phyloP scores from a whole-genome alignment of 1,139 yeast genomes.

The Yamadazyma siamensis region DNA sequence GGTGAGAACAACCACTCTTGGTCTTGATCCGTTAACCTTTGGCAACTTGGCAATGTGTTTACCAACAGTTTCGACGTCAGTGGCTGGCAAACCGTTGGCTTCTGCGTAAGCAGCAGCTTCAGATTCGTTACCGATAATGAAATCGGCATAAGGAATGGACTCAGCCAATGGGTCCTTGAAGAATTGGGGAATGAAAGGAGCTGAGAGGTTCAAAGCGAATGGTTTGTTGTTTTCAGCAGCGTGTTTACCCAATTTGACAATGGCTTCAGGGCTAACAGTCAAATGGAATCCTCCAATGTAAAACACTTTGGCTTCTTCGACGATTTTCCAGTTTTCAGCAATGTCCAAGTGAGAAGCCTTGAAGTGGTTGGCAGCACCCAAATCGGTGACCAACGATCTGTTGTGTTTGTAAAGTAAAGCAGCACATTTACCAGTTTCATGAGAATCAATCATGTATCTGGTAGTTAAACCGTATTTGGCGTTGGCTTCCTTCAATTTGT shows the following conservation, averaged over 20 bases:
- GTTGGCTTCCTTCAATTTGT: slow-evolving; percentile 79
- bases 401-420: slow-evolving; percentile 84
- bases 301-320: slow-evolving; percentile 75
- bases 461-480: slow-evolving; percentile 83
- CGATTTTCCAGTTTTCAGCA: slow-evolving; percentile 87
- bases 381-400: slow-evolving; percentile 93
- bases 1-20: slow-evolving; percentile 86
- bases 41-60: slow-evolving; percentile 76
- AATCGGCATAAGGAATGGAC: slow-evolving; percentile 84
- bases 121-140: slow-evolving; percentile 90
- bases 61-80: slow-evolving; percentile 75
- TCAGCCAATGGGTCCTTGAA: slow-evolving; percentile 88
- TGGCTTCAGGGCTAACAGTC: slow-evolving; percentile 96
- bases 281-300: slow-evolving; percentile 98
- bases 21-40: slow-evolving; percentile 65
- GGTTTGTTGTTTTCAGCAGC: slow-evolving; percentile 84
- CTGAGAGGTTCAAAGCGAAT: slow-evolving; percentile 83
- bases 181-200: slow-evolving; percentile 94
- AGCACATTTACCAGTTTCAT: slow-evolving; percentile 97
- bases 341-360: slow-evolving; percentile 81
- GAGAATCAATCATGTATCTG: slow-evolving; percentile 73
- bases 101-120: slow-evolving; percentile 96
- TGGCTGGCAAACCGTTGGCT: slow-evolving; percentile 58
- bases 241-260: slow-evolving; percentile 83
- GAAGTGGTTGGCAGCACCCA: slow-evolving; percentile 98